Evolutionary conservation across 176 grass and related monocot genomes (phyloP), one percentile per base, ranked within the genome.

Genomic region (Puya raimondii): DNA sequence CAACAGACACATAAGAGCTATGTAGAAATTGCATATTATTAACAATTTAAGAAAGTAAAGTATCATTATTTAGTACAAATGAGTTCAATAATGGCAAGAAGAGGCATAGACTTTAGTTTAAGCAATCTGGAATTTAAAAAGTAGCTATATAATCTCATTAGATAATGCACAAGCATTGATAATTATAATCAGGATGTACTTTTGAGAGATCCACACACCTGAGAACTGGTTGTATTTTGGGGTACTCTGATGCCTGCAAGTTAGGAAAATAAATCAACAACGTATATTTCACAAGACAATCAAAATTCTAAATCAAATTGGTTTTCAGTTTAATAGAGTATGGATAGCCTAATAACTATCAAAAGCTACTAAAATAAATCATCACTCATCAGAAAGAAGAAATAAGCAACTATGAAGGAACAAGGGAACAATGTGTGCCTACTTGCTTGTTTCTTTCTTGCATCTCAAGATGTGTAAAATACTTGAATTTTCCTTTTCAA

Each of bases 201-300:
- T 49, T 69, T 12, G 27, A 74, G 65, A 83, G 25, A 15, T 47
- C 65, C 59, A 78, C 69, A 65, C 77, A 92, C 92, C 88, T 96
- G 83, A 67, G 86, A 84, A 80, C 88, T 87, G 61, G 78, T 86
- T 3, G 81, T 85, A 79, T 66, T 89, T 68, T 88, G 88, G 22
- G 76, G 84, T 59, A 14, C 79, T 76, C 81, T 83, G 77, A 85
- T 85, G 47, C 88, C 85, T 81, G 83, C 76, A 89, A 74, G 48
- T 65, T 61, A 70, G 26, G n/a, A 68, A 72, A 53, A 58, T 0
- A 85, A 79, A 73, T 61, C n/a, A 61, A 61, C 2, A 18, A 22
- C 9, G 1, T 2, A 20, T 59, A 15, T 18, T 18, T 61, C 56
- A 48, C 13, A 74, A 1, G 65, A 25, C 10, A 65, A 10, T 49